Conservation (phyloP, 257 asterid genomes). For the Ligustrum vulgare region DNA sequence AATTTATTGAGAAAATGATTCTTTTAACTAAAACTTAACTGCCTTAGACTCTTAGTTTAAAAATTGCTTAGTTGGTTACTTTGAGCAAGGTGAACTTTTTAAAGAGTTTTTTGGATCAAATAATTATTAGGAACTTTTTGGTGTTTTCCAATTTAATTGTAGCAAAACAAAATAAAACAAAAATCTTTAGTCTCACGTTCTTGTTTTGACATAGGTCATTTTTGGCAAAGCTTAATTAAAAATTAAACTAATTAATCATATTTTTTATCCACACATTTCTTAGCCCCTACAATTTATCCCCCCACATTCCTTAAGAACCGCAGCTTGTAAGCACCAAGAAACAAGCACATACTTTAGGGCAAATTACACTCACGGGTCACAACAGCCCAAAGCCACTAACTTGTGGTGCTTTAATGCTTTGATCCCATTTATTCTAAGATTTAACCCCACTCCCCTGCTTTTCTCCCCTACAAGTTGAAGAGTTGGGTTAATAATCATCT, state of each 20-base stretch:
- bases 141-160: background rate
- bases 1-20: background rate
- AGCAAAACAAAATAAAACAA: background rate
- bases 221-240: too few species aligned
- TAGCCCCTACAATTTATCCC: too few species aligned
- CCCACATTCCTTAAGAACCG: too few species aligned
- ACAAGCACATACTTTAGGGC: background rate
- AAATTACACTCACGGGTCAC: background rate
- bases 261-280: background rate
- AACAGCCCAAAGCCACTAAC: background rate
- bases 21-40: background rate
- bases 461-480: background rate
- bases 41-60: background rate
- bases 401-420: background rate
- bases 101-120: background rate
- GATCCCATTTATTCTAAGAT: background rate
- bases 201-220: background rate
- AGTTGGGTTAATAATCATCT: background rate
- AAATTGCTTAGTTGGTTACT: background rate
- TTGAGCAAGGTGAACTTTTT: background rate
- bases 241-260: too few species aligned
- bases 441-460: background rate
- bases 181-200: constrained; percentile 5
- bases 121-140: background rate
- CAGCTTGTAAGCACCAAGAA: too few species aligned